Percentiles rank a stretch among this genome's conserved stretches.
These are phyloP conservation scores for Fusarium domesticum DNA, from an alignment of 2,329 filamentous ascomycete genomes.

Conservation along the genomic window DNA sequence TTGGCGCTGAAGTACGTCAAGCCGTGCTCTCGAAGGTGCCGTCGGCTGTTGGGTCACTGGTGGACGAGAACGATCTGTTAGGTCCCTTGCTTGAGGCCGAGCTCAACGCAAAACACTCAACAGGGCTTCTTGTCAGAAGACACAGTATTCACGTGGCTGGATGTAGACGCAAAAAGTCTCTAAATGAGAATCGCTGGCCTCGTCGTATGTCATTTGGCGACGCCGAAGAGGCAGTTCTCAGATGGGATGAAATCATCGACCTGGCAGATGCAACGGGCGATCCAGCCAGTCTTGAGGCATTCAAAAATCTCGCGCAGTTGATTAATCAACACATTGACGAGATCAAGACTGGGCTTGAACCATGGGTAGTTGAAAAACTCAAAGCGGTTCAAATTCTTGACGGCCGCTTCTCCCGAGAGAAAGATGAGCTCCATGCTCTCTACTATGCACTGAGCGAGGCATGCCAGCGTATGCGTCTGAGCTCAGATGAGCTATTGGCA, in stretches of 20 bases:
- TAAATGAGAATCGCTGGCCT: constrained; percentile 63
- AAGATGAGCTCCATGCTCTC: constrained; percentile 61
- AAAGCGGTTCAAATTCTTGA: constrained; percentile 57
- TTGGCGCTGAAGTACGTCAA: constrained; percentile 43
- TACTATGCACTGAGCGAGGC: constrained; percentile 70
- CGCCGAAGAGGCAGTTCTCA: constrained; percentile 70
- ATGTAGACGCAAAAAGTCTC: constrained; percentile 28
- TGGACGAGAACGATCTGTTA: constrained; percentile 58
- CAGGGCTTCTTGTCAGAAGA: constrained; percentile 58
- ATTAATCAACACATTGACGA: constrained; percentile 52
- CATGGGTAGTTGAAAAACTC: constrained; percentile 62
- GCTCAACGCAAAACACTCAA: constrained; percentile 41
- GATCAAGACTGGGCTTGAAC: constrained; percentile 52
- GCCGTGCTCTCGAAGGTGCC: constrained; percentile 44
- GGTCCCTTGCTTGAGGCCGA: constrained; percentile 50
- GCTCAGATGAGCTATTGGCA: constrained; percentile 64
- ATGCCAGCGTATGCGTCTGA: constrained; percentile 64
- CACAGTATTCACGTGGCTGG: constrained; percentile 50
- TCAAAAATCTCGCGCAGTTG: constrained; percentile 53
- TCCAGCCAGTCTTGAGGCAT: constrained; percentile 30
- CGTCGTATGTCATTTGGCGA: constrained; percentile 72
- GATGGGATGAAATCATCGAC: constrained; percentile 57
- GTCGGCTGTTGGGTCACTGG: constrained; percentile 58
- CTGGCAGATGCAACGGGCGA: constrained; percentile 34
- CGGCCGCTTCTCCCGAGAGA: constrained; percentile 58